These are phyloP conservation scores for Aspergillus sp. DNA, from an alignment of 2,329 filamentous ascomycete species.

Conservation along the genomic window DNA sequence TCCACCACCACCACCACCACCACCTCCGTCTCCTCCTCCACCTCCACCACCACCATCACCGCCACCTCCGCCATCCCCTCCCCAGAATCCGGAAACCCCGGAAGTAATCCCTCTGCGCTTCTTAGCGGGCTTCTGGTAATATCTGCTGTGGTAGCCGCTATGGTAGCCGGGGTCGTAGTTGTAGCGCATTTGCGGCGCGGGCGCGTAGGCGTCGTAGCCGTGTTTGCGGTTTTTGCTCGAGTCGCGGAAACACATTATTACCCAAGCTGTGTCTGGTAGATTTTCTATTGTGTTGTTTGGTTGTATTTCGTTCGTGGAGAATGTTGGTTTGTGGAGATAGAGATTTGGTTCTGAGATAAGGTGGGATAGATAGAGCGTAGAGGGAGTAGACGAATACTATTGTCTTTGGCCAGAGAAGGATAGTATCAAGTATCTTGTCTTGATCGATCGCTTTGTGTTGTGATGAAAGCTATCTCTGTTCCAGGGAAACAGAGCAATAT, in stretches of 20 bases:
- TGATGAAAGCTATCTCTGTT: too few relatives aligned
- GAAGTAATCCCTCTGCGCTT: neutral
- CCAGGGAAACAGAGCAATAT: too few relatives aligned
- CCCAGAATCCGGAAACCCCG: neutral
- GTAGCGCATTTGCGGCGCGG: neutral
- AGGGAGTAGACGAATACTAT: too few relatives aligned
- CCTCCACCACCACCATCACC: neutral
- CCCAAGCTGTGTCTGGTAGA: neutral
- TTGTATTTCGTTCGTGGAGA: neutral
- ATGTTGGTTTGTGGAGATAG: neutral
- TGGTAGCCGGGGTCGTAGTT: neutral
- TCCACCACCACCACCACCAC: neutral
- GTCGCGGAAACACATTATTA: neutral
- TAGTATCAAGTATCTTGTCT: too few relatives aligned
- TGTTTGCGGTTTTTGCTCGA: neutral
- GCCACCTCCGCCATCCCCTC: too few relatives aligned
- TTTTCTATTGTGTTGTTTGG: neutral
- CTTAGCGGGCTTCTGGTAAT: neutral
- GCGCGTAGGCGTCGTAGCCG: neutral
- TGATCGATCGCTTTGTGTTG: too few relatives aligned
- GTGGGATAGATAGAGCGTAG: too few relatives aligned
- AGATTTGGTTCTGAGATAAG: too few relatives aligned
- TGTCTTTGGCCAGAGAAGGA: too few relatives aligned
- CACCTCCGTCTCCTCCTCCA: neutral
- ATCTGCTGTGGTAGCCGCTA: neutral